A percentile compares a stretch with the other conserved stretches of the same genome.
These are phyloP conservation scores for Reticulascus tulasneorum DNA, from an alignment of 2,329 filamentous ascomycete species.

Conservation along the genomic window DNA sequence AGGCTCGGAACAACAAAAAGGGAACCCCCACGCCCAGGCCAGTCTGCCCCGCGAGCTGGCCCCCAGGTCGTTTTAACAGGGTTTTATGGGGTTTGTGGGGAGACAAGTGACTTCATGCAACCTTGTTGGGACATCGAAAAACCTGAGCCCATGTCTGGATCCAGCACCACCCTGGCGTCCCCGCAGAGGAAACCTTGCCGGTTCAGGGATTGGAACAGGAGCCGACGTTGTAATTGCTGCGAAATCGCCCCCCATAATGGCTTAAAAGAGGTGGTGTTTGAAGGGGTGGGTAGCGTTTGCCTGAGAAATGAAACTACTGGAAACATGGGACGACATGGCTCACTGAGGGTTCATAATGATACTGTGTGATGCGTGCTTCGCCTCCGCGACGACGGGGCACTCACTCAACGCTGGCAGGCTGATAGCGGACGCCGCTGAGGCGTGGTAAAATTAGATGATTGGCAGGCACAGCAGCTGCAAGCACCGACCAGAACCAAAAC, in stretches of 20 bases:
- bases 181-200: too few species aligned
- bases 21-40: too few species aligned
- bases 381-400: too few species aligned
- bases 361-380: too few species aligned
- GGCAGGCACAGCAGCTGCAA: too few species aligned
- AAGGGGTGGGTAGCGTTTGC: constrained; percentile 2
- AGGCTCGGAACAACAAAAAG: too few species aligned
- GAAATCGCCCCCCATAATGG: constrained; percentile 3
- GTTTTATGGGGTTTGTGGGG: constrained; percentile 16
- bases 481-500: too few species aligned
- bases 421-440: too few species aligned
- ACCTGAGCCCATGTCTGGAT: not conserved
- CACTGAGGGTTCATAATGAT: too few species aligned
- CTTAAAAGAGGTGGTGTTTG: not conserved
- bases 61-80: constrained; percentile 12
- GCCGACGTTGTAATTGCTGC: not conserved
- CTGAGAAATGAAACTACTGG: not conserved
- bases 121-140: constrained; percentile 10
- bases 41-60: constrained; percentile 11
- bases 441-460: too few species aligned
- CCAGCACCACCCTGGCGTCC: too few species aligned
- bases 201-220: constrained; percentile 6
- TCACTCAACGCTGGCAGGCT: too few species aligned
- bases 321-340: constrained; percentile 1
- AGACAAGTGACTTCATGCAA: constrained; percentile 10